Base-by-base conservation (phyloP, 805 yeast genomes). In the Ogataea dorogensis region DNA sequence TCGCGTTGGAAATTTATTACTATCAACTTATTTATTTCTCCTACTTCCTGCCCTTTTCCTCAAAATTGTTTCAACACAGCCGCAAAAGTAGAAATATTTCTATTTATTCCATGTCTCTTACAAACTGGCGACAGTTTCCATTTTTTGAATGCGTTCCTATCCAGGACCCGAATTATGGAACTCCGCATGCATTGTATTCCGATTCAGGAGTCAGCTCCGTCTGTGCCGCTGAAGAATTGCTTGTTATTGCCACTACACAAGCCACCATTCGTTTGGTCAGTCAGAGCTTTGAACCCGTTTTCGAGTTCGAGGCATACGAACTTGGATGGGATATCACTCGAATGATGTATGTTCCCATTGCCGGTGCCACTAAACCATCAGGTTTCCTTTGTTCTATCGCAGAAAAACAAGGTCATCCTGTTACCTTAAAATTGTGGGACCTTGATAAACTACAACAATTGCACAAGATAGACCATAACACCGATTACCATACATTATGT, bases 101-200 rank as follows among this genome's bases (percentile, higher is more conserved):
- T 16, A 19, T 24, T 32, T 31, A 30, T 27, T 36, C 18, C 13
- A 61, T 61, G 65, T 59, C 64, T 12, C 42, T 60, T 17, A 48
- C 61, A 5, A 46, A 53, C 14, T 62, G 65, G 65, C 46, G 91
- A 42, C 95, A 85, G 53, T 85, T 91, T 61, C 86, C 86, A 43
- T 84, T 91, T 59, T 88, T 84, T 58, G 96, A 87, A 35, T 71
- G 76, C 23, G 71, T 79, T 0, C 96, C 96, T 5, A 82, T 93
- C 13, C 65, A 79, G 43, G 98, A 93, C 54, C 98, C 98, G 5
- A 66, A 74, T 41, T 70, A 74, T 38, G 80, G 81, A 5, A 67
- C 81, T 0, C 68, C 67, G 4, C 65, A 70, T 5, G 82, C 85
- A 0, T 65, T 89, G 17, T 89, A 82, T 58, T 86, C 96, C 2